Evolutionary conservation across 805 yeast genomes (phyloP), one percentile per base, ranked within the genome.

Genomic region (Zygoascus ofunaensis): DNA sequence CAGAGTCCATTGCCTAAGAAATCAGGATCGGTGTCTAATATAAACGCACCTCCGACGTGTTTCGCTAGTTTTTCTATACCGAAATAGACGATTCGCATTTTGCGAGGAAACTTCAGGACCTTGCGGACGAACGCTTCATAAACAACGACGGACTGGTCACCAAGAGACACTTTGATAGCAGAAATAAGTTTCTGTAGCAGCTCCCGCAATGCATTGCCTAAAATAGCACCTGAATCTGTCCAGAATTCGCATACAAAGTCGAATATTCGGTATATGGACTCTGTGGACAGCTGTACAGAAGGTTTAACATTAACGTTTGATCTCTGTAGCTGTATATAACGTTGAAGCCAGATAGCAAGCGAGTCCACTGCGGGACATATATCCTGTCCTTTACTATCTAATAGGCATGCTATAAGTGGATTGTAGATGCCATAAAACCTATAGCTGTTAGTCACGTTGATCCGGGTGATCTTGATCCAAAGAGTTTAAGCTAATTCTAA

Each of bases 161-260:
- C 52, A 1, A 44, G 22, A 43, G 49, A 21, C 37, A 62, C 49
- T 15, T 50, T 49, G 34, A 73, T 41, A 19, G 77, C 64, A 1
- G 54, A 49, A 8, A 80, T 58, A 41, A 80, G 55, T 52, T 80
- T 85, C 2, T 59, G 43, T 39, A 86, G 72, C 38, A 87, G 55
- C 26, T 77, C 83, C 44, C 69, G 73, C 42, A 85, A 59, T 0
- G 94, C 80, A 55, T 82, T 84, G 4, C 81, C 77, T 22, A 84
- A 59, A 0, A 94, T 79, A 2, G 83, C 77, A 3, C 82, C 79
- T 1, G 84, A 73, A 41, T 80, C 84, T 43, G 76, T 77, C 79
- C 87, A 79, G 57, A 74, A 79, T 51, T 79, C 87, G 33, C 80
- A 62, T 12, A 82, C 70, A 57, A 74, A 82, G 33, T 51, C 50